Base-by-base conservation (phyloP, 176 grass and related monocot species). In the Cymbopogon citratus region DNA sequence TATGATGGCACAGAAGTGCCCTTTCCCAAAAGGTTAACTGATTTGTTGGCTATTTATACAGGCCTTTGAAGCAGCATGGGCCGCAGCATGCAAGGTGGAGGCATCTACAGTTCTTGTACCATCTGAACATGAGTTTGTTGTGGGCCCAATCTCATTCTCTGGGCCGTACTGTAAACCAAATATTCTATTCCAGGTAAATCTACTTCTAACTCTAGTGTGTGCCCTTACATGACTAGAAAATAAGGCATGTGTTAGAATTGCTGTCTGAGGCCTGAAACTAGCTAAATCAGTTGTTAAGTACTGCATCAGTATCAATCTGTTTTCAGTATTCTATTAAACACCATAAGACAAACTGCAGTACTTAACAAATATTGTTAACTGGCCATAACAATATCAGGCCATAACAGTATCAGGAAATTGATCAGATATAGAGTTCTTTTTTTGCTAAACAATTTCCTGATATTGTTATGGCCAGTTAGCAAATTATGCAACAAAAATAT, bases 51-150 rank as follows among this genome's bases (percentile, higher is more conserved):
- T 63, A 76, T 74, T 29, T 64, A 9, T 87, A 15, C 81, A 98
- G 95, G 92, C 95, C 45, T 98, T 98, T 79, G 59, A 94, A 86
- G 86, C 71, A 85, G 88, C 95, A 91, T 98, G 95, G 95, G 84
- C 81, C 41, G 88, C 84, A 46, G 95, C 92, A 0, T 98, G 92
- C 81, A 98, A 98, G 72, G 90, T 92, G 78, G 88, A 90, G 61
- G 92, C 92, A 68, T 94, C 95, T 7, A 92, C 86, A 0, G 63
- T 98, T 89, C 71, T 94, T 46, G 84, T 98, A 83, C 95, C 95
- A 76, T 83, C 80, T 62, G 81, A 90, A 52, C 82, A 36, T 19
- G 83, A 91, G 81, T 98, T 92, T 28, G 81, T 92, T 11, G 79
- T 98, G 67, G 95, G 95, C 0, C 92, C 95, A 57, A 89, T 94